Percentiles rank a stretch among this genome's conserved stretches.
phyloP scores from a whole-genome alignment of 2,329 filamentous ascomycete species.

The Pseudogymnoascus sp. region DNA sequence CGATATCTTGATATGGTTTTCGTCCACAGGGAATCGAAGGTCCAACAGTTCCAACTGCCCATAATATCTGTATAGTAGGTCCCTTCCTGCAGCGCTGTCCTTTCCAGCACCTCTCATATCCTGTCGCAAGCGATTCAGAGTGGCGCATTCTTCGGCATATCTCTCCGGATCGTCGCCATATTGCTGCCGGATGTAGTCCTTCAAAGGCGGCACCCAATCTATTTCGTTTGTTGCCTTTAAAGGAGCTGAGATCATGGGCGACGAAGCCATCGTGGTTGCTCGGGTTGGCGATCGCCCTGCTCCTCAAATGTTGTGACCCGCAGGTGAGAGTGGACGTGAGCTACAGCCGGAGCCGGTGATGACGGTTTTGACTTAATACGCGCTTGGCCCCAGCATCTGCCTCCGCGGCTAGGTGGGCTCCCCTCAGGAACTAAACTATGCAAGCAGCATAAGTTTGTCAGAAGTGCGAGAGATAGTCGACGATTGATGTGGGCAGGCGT shows the following conservation, averaged over 20 bases:
- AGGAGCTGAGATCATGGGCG: constrained; percentile 82
- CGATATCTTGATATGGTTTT: constrained; percentile 97
- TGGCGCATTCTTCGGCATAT: constrained; percentile 90
- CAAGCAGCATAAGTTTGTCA: neutral
- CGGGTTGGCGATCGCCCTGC: neutral
- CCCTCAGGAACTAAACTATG: neutral
- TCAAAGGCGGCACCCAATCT: constrained; percentile 90
- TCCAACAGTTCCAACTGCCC: constrained; percentile 93
- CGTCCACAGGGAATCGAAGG: constrained; percentile 90
- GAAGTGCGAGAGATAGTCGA: neutral
- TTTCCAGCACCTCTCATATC: constrained; percentile 97
- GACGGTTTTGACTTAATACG: constrained; percentile 2
- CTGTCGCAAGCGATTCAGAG: constrained; percentile 88
- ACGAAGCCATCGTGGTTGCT: constrained; percentile 7
- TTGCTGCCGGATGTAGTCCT: constrained; percentile 83
- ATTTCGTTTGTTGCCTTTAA: constrained; percentile 95
- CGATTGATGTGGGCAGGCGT: neutral
- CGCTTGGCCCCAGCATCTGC: constrained; percentile 5
- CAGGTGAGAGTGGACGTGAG: constrained; percentile 4
- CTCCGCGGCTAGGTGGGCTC: constrained; percentile 7
- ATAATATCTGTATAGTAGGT: constrained; percentile 94
- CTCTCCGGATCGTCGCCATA: constrained; percentile 96
- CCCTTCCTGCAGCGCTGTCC: constrained; percentile 87
- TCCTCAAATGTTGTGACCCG: neutral
- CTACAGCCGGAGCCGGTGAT: constrained; percentile 5